Base-by-base conservation (phyloP, 768 basidiomycete species). In the Xerocomus potaroensis region DNA sequence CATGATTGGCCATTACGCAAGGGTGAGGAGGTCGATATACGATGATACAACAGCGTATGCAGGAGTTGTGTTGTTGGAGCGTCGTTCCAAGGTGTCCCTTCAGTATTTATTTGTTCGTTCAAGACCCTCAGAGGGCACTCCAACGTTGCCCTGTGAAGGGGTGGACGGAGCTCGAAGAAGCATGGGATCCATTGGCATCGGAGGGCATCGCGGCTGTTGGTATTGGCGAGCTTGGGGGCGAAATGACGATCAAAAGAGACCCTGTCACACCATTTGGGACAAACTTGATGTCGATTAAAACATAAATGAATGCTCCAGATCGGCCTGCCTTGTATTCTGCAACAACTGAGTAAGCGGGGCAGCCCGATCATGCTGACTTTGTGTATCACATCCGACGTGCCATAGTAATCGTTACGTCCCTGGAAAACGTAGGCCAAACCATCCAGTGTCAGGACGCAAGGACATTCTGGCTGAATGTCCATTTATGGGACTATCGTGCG, bases 381-480 rank as follows among this genome's bases (percentile, higher is more conserved):
- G 47, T 29, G 30, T 9, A 38, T 12, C 11, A 47, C 14, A 48
- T 47, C 19, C 45, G 24, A 45, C 46, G 26, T 41, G 50, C 49
- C 48, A 41, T 42, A 14, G 19, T 26, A 16, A 43, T 26, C 23
- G 36, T 50, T 34, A 46, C 33, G 47, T 41, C 29, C 40, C 30
- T 49, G 45, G 32, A 39, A 43, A 46, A 46, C 41, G 42, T 41
- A 31, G 41, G 40, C 34, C 46, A 39, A 40, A 62, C 59, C 59
- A 61, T 60, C 54, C 59, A 62, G 59, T 61, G 60, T 23, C 26
- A 33, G n/a, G n/a, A n/a, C n/a, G n/a, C n/a, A n/a, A 41, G 50
- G 38, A 31, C 38, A 43, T 45, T 35, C 19, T 6, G 44, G 33
- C 44, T 45, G 48, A 41, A 21, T 44, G 23, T 31, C 31, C 23